phyloP scores from a whole-genome alignment of 257 asterid genomes.

The Petunia axillaris region DNA sequence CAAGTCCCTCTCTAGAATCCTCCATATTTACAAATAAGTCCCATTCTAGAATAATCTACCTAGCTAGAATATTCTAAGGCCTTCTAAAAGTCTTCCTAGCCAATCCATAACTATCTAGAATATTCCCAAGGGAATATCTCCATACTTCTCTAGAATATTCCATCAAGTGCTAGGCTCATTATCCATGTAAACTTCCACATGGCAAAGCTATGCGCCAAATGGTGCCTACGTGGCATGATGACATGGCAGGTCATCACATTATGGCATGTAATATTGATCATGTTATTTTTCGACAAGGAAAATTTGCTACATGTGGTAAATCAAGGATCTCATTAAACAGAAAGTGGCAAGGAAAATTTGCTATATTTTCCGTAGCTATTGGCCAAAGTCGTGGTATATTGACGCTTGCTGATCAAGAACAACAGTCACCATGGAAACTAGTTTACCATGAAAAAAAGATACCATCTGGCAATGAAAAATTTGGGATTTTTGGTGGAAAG shows the following conservation, averaged over 20 bases:
- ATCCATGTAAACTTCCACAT: too few species aligned
- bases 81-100: too few species aligned
- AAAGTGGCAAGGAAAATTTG: not conserved
- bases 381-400: constrained; percentile 3
- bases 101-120: too few species aligned
- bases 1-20: too few species aligned
- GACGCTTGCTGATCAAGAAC: not conserved
- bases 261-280: constrained; percentile 30
- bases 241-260: not conserved
- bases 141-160: too few species aligned
- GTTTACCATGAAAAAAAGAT: constrained; percentile 31
- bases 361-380: constrained; percentile 7
- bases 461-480: constrained; percentile 46
- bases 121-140: too few species aligned
- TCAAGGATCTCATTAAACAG: not conserved
- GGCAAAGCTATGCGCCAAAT: too few species aligned
- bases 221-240: too few species aligned
- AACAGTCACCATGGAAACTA: not conserved
- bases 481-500: constrained; percentile 72
- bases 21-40: too few species aligned
- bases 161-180: too few species aligned
- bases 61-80: too few species aligned
- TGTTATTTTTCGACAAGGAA: not conserved
- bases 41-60: too few species aligned
- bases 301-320: not conserved